phyloP scores from a whole-genome alignment of 2,329 filamentous ascomycete genomes.

The Verticillium nubilum region DNA sequence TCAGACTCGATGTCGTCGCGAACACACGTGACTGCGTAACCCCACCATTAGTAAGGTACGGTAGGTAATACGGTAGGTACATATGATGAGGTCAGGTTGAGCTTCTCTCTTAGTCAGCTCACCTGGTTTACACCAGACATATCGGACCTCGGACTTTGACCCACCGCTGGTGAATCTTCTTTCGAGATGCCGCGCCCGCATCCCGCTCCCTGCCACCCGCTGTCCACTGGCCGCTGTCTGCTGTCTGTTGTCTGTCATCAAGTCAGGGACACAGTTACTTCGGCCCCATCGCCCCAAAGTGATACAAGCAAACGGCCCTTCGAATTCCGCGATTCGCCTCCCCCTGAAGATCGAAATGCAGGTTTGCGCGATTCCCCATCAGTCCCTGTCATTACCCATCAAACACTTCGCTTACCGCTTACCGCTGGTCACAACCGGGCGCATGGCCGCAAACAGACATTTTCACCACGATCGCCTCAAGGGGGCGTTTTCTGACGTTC shows the following conservation, averaged over 20 bases:
- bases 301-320: neutral
- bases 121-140: neutral
- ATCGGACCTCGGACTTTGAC: neutral
- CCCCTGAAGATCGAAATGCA: constrained; percentile 1
- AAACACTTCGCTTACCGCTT: neutral
- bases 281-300: neutral
- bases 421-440: neutral
- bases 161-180: neutral
- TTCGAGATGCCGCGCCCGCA: neutral
- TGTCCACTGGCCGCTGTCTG: neutral
- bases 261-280: too few species aligned
- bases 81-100: too few species aligned
- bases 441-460: neutral
- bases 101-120: neutral
- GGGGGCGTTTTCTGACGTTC: neutral
- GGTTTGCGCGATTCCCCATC: neutral
- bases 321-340: neutral
- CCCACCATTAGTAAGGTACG: too few species aligned
- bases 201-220: too few species aligned
- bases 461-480: neutral
- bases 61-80: too few species aligned
- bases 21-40: neutral
- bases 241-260: too few species aligned
- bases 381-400: too few species aligned
- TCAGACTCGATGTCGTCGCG: neutral